Base-by-base conservation (phyloP, 2,329 filamentous ascomycete species). In the Alternaria angustiovoidea region DNA sequence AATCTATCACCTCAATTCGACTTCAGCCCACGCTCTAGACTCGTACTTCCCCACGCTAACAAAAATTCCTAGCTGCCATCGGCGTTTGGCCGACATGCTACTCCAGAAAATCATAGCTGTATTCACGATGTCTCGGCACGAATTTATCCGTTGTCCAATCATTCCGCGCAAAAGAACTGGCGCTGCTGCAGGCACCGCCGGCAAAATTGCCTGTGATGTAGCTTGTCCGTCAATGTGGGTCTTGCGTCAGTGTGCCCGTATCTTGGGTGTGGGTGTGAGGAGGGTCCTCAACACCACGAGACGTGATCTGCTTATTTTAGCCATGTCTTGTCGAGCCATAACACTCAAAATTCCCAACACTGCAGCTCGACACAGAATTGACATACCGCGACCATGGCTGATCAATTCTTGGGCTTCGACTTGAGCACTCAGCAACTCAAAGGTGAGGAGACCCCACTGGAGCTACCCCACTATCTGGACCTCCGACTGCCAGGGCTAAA, bases 401-500 rank as follows among this genome's bases (percentile, higher is more conserved):
- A 77, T 51, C 83, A 96, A 62, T 97, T 96, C 76, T 85, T 97
- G 74, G 95, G 95, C 62, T 94, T 98, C 78, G 95, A 99, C 81
- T 89, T 98, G 61, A 97, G 94, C 43, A 98, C 95, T 59, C 95
- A 98, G 80, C 94, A 98, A 78, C 86, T 98, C 59, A 98, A 99
- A 86, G 94, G 92, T 88, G 59, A 79, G 66, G 74, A 54, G 65
- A 51, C 67, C 59, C 63, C 68, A 54, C 61, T 59, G 62, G 12
- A 72, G 67, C 73, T 72, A 72, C 73, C 73, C 72, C 75, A 64
- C 75, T 63, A 70, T 62, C 28, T 34, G 51, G 24, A 32, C 30
- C 7, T 26, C 20, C 24, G 48, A 20, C 48, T 38, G 48, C 4
- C n/a, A 39, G 38, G 38, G 38, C 38, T 41, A 38, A 34, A 65